Evolutionary conservation across 148 eudicot species (phyloP), one percentile per base, ranked within the genome.

Genomic region (Vaccinium darrowii): DNA sequence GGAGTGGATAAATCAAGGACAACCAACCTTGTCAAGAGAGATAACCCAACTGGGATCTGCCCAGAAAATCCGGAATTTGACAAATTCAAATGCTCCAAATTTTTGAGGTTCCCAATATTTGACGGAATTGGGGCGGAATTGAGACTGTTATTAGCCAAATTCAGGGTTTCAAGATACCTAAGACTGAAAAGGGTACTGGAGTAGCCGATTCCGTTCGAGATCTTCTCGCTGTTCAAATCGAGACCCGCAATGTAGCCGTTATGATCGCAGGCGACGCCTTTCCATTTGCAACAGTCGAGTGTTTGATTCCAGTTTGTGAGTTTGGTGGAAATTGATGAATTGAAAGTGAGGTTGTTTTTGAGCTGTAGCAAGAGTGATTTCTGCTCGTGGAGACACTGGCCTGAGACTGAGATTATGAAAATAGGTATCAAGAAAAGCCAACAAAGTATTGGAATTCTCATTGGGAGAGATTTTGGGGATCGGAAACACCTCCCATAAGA

Each of bases 271-370:
- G 33, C 62, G 8, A 91, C 91, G 4, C 93, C 93, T 0, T 30
- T 47, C 94, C 93, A 92, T 2, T 19, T 8, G 33, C 92, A 90
- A 49, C 89, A 87, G 19, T 91, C 89, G 0, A 73, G 63, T 76
- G 56, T 73, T 25, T 80, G 76, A 3, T n/a, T 83, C 94, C 91
- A 92, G 7, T 69, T 53, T 5, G 63, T 76, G 1, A 88, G 82
- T 81, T 87, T 89, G 14, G 69, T 52, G 1, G 82, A 82, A 12
- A 15, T 0, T 0, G 79, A 11, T 21, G 67, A 19, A 33, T 49
- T 62, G 49, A 77, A 87, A 0, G 4, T 19, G 36, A 89, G 85
- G 71, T 25, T 82, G 82, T 80, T 49, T 10, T 82, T 91, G 7
- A 92, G 67, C 62, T 80, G 84, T 0, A 91, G 60, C 79, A 92